These are phyloP conservation scores for Blepharisma japonicum DNA, from an alignment of 73 alveolate species.

Conservation along the genomic window DNA sequence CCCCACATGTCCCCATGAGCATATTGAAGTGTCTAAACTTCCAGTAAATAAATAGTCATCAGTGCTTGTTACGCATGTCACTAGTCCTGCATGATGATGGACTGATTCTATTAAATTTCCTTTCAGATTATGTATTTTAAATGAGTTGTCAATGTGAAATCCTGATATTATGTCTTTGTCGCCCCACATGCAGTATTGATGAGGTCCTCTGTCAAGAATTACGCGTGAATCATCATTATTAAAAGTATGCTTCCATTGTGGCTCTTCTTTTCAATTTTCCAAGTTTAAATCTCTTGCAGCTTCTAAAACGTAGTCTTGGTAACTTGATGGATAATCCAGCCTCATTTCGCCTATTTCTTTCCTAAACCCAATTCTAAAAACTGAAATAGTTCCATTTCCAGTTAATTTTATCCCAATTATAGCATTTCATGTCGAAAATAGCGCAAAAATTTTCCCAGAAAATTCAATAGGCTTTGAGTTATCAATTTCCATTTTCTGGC, in stretches of 20 bases:
- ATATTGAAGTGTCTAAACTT: constrained; percentile 22
- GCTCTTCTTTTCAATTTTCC: not conserved
- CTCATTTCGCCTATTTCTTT: not conserved
- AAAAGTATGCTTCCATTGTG: not conserved
- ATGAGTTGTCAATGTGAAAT: constrained; percentile 3
- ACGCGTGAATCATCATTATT: not conserved
- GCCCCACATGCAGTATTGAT: constrained; percentile 5
- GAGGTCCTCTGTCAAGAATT: not conserved
- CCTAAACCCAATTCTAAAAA: not conserved
- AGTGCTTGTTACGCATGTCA: not conserved
- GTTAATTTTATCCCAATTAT: not conserved
- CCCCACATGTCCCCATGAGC: not conserved
- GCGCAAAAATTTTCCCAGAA: not conserved
- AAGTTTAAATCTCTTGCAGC: not conserved
- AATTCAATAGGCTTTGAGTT: not conserved
- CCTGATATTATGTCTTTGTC: not conserved
- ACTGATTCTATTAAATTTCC: constrained; percentile 12
- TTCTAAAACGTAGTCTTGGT: not conserved
- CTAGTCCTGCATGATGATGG: not conserved
- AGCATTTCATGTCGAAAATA: not conserved
- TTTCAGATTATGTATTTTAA: not conserved
- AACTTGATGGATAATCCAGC: too few relatives aligned
- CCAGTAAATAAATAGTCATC: constrained; percentile 13
- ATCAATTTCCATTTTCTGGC: not conserved
- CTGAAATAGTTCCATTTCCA: not conserved